phyloP scores from a whole-genome alignment of 2,329 filamentous ascomycete species.

The Daldinia sp. region DNA sequence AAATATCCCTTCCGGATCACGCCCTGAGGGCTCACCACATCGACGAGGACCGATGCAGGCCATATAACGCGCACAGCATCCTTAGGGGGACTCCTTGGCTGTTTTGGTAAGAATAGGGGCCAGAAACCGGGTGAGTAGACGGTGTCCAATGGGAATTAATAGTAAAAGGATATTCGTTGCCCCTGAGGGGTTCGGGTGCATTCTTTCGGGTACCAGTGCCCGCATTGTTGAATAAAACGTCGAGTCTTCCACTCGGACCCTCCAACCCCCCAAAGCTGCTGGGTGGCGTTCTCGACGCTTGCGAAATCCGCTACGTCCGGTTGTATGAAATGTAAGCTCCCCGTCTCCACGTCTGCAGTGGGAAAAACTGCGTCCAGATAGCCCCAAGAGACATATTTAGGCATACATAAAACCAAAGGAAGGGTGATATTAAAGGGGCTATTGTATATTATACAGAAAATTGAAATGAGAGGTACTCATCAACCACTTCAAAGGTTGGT shows the following conservation, averaged over 20 bases:
- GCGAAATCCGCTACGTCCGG: slow-evolving; percentile 37
- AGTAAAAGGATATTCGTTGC: slow-evolving; percentile 38
- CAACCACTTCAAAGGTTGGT: background rate
- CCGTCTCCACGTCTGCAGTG: slow-evolving; percentile 5
- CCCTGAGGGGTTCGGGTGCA: slow-evolving; percentile 32
- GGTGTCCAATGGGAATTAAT: slow-evolving; percentile 33
- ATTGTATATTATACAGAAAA: background rate
- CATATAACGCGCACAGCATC: slow-evolving; percentile 36
- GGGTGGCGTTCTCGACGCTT: slow-evolving; percentile 27
- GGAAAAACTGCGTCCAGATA: background rate
- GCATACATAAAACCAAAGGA: background rate
- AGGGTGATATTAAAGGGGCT: background rate
- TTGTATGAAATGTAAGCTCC: slow-evolving; percentile 32
- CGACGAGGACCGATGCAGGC: slow-evolving; percentile 5
- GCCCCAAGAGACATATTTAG: background rate
- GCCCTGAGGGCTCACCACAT: background rate
- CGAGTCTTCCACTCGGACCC: slow-evolving; percentile 23
- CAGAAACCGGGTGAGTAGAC: slow-evolving; percentile 35
- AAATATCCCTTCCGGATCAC: background rate
- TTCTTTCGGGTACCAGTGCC: slow-evolving; percentile 35
- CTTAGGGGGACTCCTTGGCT: slow-evolving; percentile 17
- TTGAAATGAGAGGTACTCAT: background rate
- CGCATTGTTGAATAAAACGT: slow-evolving; percentile 41
- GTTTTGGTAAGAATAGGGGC: slow-evolving; percentile 33
- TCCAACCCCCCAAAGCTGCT: slow-evolving; percentile 16